Evolutionary conservation across 352 stramenopile species (phyloP), one percentile per base, ranked within the genome.

Genomic region (Phytophthora pluvialis): DNA sequence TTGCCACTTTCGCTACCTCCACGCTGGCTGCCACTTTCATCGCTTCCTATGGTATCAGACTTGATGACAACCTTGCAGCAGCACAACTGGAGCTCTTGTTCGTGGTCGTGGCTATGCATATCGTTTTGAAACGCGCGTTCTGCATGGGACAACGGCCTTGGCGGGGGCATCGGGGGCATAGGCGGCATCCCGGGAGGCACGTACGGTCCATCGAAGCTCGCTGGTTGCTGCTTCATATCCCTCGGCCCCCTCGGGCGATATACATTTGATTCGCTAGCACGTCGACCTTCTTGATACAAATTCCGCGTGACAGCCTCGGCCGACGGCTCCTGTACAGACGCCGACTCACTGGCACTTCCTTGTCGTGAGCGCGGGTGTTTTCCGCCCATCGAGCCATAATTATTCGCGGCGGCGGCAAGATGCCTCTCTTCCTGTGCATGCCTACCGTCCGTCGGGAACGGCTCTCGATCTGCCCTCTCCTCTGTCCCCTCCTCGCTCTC

Each of bases 1-100:
- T 40, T 12, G 8, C 52, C 58, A 48, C 43, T 52, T 13, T 15
- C 35, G 5, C 18, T 62, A 53, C 47, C 16, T 44, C 38, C 29
- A 26, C 47, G 46, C 9, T 67, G 52, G 3, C 45, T 48, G 3
- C 58, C 44, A 5, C 28, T 59, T 9, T 39, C 35, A 29, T 60
- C 46, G 26, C n/a, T 52, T 18, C 10, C 38, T 35, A 46, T 60
- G 25, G 11, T 39, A 35, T 54, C 29, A 29, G 46, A 26, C 31
- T 74, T 77, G 7, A 86, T 52, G 33, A 67, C 50, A 33, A 86
- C 51, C 32, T 81, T 81, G 18, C 80, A 69, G 38, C 78, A 50
- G 50, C 77, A 81, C 45, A 77, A 68, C 13, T 80, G 47, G 12
- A 86, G 21, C 31, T 78, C 69, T 8, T 65, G 69, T 2, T 58